phyloP scores from a whole-genome alignment of 2,329 filamentous ascomycete species.

The Elsinoe necatrix region DNA sequence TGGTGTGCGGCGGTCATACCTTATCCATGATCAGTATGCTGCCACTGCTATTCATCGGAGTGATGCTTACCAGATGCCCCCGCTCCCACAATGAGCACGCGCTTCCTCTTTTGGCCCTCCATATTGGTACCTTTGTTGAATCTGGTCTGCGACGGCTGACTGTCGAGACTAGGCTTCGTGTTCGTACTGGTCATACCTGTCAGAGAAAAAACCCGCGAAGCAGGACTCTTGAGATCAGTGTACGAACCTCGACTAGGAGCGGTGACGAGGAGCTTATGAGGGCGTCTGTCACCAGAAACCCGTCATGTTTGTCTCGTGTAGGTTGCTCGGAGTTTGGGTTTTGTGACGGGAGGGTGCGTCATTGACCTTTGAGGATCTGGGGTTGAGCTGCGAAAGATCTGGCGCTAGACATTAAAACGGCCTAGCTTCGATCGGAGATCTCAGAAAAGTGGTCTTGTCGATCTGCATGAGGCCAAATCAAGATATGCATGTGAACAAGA shows the following conservation, averaged over 20 bases:
- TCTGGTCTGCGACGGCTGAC: constrained; percentile 25
- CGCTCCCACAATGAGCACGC: constrained; percentile 52
- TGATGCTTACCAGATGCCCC: constrained; percentile 54
- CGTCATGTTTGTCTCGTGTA: background rate
- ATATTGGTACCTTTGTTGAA: constrained; percentile 30
- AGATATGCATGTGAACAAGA: background rate
- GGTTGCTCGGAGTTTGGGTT: background rate
- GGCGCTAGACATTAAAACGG: background rate
- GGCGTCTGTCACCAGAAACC: background rate
- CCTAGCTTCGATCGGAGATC: constrained; percentile 3
- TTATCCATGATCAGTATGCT: constrained; percentile 20
- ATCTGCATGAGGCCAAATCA: background rate
- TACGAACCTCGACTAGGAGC: background rate
- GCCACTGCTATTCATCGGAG: background rate
- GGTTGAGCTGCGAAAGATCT: background rate
- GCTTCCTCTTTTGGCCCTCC: constrained; percentile 36
- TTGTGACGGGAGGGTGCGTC: constrained; percentile 5
- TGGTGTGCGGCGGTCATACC: constrained; percentile 59
- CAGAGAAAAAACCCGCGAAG: background rate
- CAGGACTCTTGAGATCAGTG: background rate
- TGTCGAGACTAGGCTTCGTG: constrained; percentile 17
- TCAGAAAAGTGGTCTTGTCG: background rate
- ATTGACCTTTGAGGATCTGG: background rate
- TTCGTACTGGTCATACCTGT: constrained; percentile 9
- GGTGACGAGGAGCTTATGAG: constrained; percentile 1